These are phyloP conservation scores for Takashimella koratensis DNA, from an alignment of 1,284 basidiomycete genomes.

Conservation along the genomic window DNA sequence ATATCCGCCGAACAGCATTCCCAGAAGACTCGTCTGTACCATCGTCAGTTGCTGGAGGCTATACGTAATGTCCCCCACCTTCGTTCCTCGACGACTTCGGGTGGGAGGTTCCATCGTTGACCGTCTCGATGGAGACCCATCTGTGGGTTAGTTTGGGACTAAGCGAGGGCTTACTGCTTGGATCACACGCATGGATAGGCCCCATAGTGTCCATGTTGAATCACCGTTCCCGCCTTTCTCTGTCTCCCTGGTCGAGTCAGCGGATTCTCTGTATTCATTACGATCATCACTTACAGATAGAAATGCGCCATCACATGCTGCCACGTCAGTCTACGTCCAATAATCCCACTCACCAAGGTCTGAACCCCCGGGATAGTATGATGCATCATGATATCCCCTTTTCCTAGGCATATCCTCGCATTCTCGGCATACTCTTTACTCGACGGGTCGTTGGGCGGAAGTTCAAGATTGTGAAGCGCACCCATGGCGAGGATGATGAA, in stretches of 20 bases:
- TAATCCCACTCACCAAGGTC: constrained; percentile 12
- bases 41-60: background rate
- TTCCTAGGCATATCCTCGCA: constrained; percentile 32
- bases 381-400: constrained; percentile 36
- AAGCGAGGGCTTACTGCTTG: background rate
- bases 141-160: constrained; percentile 4
- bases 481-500: constrained; percentile 41
- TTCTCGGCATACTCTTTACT: constrained; percentile 31
- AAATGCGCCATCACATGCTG: constrained; percentile 20
- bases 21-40: constrained; percentile 20
- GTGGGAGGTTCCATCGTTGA: constrained; percentile 35
- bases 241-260: constrained; percentile 11
- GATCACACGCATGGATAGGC: constrained; percentile 13
- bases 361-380: constrained; percentile 39
- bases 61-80: constrained; percentile 6
- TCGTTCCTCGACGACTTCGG: constrained; percentile 34
- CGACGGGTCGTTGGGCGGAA: constrained; percentile 33
- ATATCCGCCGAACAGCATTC: constrained; percentile 26
- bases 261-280: background rate
- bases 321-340: background rate
- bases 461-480: constrained; percentile 35
- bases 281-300: constrained; percentile 4
- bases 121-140: constrained; percentile 47
- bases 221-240: constrained; percentile 33
- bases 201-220: constrained; percentile 32